Evolutionary conservation across 192 early-diverging fungal genomes (phyloP), one percentile per base, ranked within the genome.

Genomic region (Mortierella alpina): DNA sequence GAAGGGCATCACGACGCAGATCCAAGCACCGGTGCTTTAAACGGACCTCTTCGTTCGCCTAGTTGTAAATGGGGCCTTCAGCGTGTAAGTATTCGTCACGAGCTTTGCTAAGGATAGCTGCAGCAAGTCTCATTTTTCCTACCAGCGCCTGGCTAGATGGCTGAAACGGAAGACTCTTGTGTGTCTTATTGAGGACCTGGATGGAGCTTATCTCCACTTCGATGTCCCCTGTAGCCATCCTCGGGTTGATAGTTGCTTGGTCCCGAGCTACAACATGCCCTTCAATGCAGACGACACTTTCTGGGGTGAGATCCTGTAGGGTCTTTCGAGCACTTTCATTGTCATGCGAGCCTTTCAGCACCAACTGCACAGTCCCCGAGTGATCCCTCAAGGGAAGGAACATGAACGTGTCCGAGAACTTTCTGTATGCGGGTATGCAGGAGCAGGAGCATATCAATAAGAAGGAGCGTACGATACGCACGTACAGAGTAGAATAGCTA

Each of bases 321-420:
- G 80, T 74, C 40, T 73, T 72, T 50, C 83, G 72, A 0, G 84
- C 13, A 11, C 39, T 56, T 7, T 40, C 46, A 15, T 69, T 45
- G 20, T 47, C 62, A 40, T 58, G 51, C 0, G 84, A 61, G 44
- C 63, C 67, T 55, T 85, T 83, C 42, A 86, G 82, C 4, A 95
- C 91, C 23, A 96, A 82, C 73, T 97, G 96, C 46, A 92, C 85
- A 0, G 83, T 86, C 46, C 96, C 96, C 52, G 86, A 88, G 46
- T 84, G 82, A 82, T 97, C 96, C 42, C 94, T 90, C 58, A 97
- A 63, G 20, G 91, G 90, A 9, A 95, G 75, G 82, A 97, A 97
- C 6, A 91, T 78, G 14, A 96, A 83, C 42, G 91, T 87, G 52
- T 90, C 80, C 31, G 95, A 94, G 23, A 92, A 84, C 63, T 89